These are phyloP conservation scores for Mycena filopes DNA, from an alignment of 768 basidiomycete species.

Conservation along the genomic window DNA sequence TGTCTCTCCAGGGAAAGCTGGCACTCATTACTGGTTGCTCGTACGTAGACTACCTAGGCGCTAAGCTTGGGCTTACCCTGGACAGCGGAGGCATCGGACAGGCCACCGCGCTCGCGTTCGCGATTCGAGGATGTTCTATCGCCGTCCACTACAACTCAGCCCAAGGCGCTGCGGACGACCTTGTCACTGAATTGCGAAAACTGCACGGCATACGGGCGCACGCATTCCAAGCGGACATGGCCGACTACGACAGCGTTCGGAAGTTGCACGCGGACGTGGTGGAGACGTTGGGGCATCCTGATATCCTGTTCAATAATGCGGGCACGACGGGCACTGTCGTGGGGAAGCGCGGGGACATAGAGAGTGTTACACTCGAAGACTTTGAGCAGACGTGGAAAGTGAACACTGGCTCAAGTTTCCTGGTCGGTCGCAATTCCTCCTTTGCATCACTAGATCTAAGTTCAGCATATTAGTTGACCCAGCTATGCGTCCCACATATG, in stretches of 20 bases:
- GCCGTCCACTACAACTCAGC: slow-evolving; percentile 63
- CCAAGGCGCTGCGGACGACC: slow-evolving; percentile 47
- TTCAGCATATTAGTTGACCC: slow-evolving; percentile 53
- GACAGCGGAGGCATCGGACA: slow-evolving; percentile 64
- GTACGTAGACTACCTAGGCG: slow-evolving; percentile 37
- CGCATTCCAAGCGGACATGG: slow-evolving; percentile 61
- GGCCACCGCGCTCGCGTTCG: slow-evolving; percentile 60
- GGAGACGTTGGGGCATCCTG: slow-evolving; percentile 55
- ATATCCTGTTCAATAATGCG: slow-evolving; percentile 64
- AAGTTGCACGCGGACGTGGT: slow-evolving; percentile 55
- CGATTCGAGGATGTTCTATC: slow-evolving; percentile 55
- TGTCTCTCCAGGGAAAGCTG: slow-evolving; percentile 43
- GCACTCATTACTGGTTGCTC: slow-evolving; percentile 51
- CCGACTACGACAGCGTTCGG: slow-evolving; percentile 57
- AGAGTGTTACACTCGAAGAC: slow-evolving; percentile 36
- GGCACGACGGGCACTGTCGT: slow-evolving; percentile 54
- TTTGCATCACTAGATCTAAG: not conserved
- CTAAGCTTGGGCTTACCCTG: not conserved
- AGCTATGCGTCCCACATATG: slow-evolving; percentile 63
- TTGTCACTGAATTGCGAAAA: slow-evolving; percentile 49
- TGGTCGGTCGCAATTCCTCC: slow-evolving; percentile 42
- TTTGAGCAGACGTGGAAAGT: slow-evolving; percentile 53
- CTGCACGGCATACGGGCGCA: slow-evolving; percentile 48
- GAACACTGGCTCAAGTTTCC: slow-evolving; percentile 57
- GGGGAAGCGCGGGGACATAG: slow-evolving; percentile 58